Evolutionary conservation across 2,329 filamentous ascomycete genomes (phyloP).

Genomic region (Ophidiomyces ophidiicola): DNA sequence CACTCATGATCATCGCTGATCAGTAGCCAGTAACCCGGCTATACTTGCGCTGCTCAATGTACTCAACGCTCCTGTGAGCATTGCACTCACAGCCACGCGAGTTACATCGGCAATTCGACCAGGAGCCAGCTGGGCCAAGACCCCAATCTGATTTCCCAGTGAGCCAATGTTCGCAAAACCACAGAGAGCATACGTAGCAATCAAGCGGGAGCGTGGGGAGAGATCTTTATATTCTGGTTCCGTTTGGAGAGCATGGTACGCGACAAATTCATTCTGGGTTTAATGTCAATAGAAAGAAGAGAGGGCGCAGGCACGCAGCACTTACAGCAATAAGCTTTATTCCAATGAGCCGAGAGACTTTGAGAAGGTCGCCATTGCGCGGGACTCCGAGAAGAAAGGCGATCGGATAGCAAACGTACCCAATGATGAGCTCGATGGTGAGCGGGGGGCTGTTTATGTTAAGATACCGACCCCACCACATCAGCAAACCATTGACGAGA

Average conservation of each 20-base stretch:
- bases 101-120: constrained; percentile 62
- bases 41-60: constrained; percentile 69
- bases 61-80: constrained; percentile 64
- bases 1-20: constrained; percentile 25
- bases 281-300: constrained; percentile 13
- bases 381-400: constrained; percentile 73
- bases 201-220: constrained; percentile 59
- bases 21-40: constrained; percentile 60
- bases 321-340: constrained; percentile 65
- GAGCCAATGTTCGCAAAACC: constrained; percentile 76
- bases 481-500: constrained; percentile 62
- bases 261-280: constrained; percentile 61
- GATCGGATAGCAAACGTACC: constrained; percentile 66
- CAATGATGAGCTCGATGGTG: constrained; percentile 61
- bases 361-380: constrained; percentile 50
- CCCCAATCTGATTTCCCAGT: constrained; percentile 79
- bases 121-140: constrained; percentile 69
- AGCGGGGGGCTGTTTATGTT: constrained; percentile 59
- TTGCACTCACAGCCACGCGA: constrained; percentile 60
- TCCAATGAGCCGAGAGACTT: constrained; percentile 67
- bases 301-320: constrained; percentile 15
- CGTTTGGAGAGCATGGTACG: constrained; percentile 48
- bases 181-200: constrained; percentile 76
- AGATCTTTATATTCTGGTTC: constrained; percentile 45
- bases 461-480: constrained; percentile 73